phyloP scores from a whole-genome alignment of 2,329 filamentous ascomycete species.

The Paecilomyces sp. region DNA sequence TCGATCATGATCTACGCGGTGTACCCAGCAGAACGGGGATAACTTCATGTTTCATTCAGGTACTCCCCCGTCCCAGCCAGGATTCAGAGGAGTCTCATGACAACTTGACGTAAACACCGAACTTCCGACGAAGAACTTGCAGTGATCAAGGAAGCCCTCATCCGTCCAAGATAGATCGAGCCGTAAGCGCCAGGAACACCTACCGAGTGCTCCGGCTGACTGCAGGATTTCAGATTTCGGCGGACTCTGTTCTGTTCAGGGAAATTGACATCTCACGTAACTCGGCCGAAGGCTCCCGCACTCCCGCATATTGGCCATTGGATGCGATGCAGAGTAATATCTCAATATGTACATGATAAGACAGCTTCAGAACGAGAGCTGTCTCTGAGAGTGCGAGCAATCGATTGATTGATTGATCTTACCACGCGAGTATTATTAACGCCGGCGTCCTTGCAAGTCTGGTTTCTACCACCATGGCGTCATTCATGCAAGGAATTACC shows the following conservation, averaged over 20 bases:
- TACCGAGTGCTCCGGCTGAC: not conserved
- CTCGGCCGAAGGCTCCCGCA: not conserved
- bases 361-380: not conserved
- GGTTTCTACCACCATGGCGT: not conserved
- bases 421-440: not conserved
- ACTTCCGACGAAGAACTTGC: not conserved
- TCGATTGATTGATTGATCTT: not conserved
- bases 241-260: not conserved
- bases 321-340: not conserved
- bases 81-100: not conserved
- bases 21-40: not conserved
- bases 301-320: not conserved
- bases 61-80: not conserved
- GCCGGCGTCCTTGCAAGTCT: not conserved
- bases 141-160: not conserved
- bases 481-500: not conserved
- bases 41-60: not conserved
- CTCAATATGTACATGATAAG: not conserved
- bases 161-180: not conserved
- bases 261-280: not conserved
- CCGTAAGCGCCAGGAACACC: not conserved
- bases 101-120: not conserved
- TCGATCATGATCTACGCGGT: not conserved
- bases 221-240: not conserved
- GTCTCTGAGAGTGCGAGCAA: not conserved